Evolutionary conservation across 225 moss, liverwort and hornwort species (phyloP), one percentile per base, ranked within the genome.

Genomic region (Lunularia cruciata): DNA sequence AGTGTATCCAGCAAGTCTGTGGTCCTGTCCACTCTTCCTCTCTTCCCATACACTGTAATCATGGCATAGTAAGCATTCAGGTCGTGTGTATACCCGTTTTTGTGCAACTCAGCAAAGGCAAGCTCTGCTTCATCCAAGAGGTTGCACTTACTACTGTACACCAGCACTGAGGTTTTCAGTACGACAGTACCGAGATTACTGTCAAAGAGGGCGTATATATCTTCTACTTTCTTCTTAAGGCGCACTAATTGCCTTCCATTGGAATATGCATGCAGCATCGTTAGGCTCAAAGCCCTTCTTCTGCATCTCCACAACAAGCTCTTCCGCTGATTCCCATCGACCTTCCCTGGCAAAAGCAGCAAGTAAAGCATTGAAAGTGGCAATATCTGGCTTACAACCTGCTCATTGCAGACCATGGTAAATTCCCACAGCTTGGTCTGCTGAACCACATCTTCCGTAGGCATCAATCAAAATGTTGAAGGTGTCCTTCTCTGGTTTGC

Each of bases 401-500:
- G 90, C 90, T 58, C 86, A 78, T 62, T 86, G 79, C 96, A 98
- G 93, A 43, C 90, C 96, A 63, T 84, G 85, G 62, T 92, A 92
- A 39, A 98, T 98, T 74, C 87, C 85, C 72, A 98, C 86, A 52
- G 96, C 96, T 75, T 98, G 92, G 63, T 80, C 73, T 69, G 96
- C 84, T 74, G 96, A 91, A 37, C 96, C 96, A 76, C 87, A 92
- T 70, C 96, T 86, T 67, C 92, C 96, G 77, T 98, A 98, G 2
- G 96, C 96, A 76, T 98, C 93, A 51, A 98, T 91, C 10, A 98
- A 83, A 35, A 89, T 91, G 76, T 98, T 98, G 57, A 98, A 98
- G 49, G 96, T 98, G 55, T 92, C 92, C 71, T 86, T 98, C 66
- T 98, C 96, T 23, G 96, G 93, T 66, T 91, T 92, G 74, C 89